phyloP scores from a whole-genome alignment of 2,329 filamentous ascomycete genomes.

The Aureobasidium leucospermi region DNA sequence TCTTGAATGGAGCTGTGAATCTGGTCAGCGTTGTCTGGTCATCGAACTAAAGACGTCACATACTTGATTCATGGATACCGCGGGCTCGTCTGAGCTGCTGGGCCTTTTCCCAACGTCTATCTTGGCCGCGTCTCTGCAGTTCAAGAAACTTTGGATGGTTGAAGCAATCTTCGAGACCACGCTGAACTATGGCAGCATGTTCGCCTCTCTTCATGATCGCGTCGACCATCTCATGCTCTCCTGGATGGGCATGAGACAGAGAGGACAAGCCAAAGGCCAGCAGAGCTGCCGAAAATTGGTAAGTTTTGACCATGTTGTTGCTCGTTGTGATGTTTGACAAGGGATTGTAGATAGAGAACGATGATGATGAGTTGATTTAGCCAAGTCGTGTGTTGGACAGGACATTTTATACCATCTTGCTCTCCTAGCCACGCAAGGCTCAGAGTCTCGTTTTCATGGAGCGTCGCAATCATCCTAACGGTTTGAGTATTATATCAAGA shows the following conservation, averaged over 20 bases:
- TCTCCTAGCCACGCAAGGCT: too few species aligned
- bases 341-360: too few species aligned
- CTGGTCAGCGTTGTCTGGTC: not conserved
- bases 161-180: slow-evolving; percentile 14
- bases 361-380: too few species aligned
- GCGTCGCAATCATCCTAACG: too few species aligned
- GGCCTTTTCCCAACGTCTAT: slow-evolving; percentile 16
- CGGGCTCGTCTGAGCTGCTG: slow-evolving; percentile 9
- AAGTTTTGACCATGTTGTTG: slow-evolving; percentile 11
- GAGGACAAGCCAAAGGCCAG: not conserved
- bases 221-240: slow-evolving; percentile 13
- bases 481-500: too few species aligned
- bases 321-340: too few species aligned
- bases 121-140: slow-evolving; percentile 7
- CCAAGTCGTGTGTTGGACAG: too few species aligned
- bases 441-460: too few species aligned
- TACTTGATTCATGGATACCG: slow-evolving; percentile 4
- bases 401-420: too few species aligned
- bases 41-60: not conserved
- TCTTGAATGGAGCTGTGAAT: slow-evolving; percentile 3
- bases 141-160: slow-evolving; percentile 14
- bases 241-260: slow-evolving; percentile 13
- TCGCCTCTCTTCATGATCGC: slow-evolving; percentile 10
- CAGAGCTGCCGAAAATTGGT: slow-evolving; percentile 1
- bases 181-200: slow-evolving; percentile 16